Conservation (phyloP, 148 eudicot species). For the Chenopodium berlandieri region DNA sequence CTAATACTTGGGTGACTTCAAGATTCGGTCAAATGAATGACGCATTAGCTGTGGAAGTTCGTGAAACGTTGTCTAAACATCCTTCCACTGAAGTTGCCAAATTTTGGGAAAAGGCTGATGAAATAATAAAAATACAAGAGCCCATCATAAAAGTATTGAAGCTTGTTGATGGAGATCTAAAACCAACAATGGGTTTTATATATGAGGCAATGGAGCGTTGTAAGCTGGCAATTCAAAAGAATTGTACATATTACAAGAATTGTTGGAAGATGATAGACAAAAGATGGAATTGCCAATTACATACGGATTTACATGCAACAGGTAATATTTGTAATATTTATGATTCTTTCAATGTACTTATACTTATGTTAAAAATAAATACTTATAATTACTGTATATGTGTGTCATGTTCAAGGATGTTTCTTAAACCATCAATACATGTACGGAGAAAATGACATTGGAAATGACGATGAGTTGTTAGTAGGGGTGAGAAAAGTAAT, state of each 20-base stretch:
- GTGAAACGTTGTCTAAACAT: neutral
- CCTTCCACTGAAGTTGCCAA: neutral
- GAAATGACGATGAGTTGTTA: neutral
- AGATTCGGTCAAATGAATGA: neutral
- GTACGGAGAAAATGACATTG: neutral
- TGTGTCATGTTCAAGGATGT: no score
- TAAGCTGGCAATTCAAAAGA: neutral
- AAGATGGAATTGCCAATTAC: constrained; percentile 13
- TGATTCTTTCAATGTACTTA: no score
- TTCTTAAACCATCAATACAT: constrained; percentile 6
- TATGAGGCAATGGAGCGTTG: constrained; percentile 15
- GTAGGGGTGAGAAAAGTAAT: neutral
- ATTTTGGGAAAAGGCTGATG: constrained; percentile 6
- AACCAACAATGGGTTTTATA: constrained; percentile 14
- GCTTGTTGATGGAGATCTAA: constrained; percentile 15
- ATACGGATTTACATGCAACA: constrained; percentile 1
- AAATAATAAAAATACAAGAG: neutral
- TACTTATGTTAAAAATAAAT: no score
- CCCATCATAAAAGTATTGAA: constrained; percentile 4
- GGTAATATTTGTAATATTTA: neutral
- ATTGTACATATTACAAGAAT: neutral
- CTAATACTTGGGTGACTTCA: neutral
- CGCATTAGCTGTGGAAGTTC: neutral
- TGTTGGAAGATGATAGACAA: constrained; percentile 10
- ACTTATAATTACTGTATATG: no score